These are phyloP conservation scores for Cyclostephanos tholiformis DNA, from an alignment of 108 stramenopile species.

Conservation along the genomic window DNA sequence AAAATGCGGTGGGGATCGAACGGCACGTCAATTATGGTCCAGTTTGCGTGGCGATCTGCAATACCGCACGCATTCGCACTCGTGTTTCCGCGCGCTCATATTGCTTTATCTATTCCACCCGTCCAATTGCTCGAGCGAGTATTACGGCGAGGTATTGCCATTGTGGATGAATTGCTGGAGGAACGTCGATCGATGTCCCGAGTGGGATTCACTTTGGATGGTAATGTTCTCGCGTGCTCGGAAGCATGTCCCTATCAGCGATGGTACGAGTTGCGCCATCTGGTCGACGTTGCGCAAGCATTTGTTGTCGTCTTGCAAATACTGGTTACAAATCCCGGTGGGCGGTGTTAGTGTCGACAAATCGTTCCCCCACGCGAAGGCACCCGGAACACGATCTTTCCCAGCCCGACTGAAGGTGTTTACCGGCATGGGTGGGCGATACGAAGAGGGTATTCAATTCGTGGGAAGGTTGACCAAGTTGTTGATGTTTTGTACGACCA, in stretches of 20 bases:
- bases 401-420: constrained; percentile 76
- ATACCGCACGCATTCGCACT: constrained; percentile 83
- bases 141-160: constrained; percentile 72
- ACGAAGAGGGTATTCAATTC: constrained; percentile 89
- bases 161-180: constrained; percentile 79
- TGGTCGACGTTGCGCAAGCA: constrained; percentile 77
- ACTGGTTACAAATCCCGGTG: constrained; percentile 87
- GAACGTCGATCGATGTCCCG: constrained; percentile 86
- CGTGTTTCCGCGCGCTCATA: constrained; percentile 79
- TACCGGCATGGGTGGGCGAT: constrained; percentile 63
- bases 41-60: constrained; percentile 67
- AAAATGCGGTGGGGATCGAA: constrained; percentile 39
- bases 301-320: constrained; percentile 71
- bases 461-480: constrained; percentile 81
- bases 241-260: constrained; percentile 63
- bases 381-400: constrained; percentile 61
- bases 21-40: constrained; percentile 72
- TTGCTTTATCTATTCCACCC: constrained; percentile 86
- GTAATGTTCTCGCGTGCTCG: constrained; percentile 80
- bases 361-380: constrained; percentile 65
- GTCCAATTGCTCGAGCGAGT: constrained; percentile 62
- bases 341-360: constrained; percentile 79
- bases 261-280: constrained; percentile 40
- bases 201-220: constrained; percentile 86
- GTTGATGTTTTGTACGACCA: constrained; percentile 60